Conservation (phyloP, 2,329 filamentous ascomycete species). For the Paracoccidioides lutzii region DNA sequence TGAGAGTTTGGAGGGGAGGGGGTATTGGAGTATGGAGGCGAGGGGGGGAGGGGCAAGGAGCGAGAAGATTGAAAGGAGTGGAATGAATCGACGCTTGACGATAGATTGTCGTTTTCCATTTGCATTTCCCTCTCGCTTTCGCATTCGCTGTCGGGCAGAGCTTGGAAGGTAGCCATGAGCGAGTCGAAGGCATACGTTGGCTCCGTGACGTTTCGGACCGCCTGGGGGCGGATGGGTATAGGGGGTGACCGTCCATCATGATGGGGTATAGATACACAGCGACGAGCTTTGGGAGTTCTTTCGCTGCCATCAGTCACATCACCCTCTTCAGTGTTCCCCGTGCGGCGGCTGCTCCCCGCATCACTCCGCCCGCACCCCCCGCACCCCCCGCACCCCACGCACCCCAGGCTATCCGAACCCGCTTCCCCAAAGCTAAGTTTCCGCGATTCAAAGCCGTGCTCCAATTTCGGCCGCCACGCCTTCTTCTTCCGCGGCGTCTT, state of each 20-base stretch:
- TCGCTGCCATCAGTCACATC: conserved; percentile 1
- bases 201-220: conserved; percentile 17
- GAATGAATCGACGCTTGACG: conserved; percentile 32
- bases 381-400: too few relatives aligned
- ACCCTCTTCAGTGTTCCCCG: background rate
- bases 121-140: conserved; percentile 4
- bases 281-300: background rate
- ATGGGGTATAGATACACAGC: background rate
- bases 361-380: conserved; percentile 25
- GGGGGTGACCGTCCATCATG: conserved; percentile 2
- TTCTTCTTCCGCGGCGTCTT: conserved; percentile 52
- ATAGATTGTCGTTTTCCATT: conserved; percentile 15
- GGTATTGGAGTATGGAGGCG: conserved; percentile 10
- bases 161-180: conserved; percentile 28
- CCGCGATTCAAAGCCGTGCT: conserved; percentile 2
- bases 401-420: background rate
- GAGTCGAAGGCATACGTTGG: conserved; percentile 23
- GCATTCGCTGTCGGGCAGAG: conserved; percentile 16
- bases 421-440: conserved; percentile 6
- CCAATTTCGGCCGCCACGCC: conserved; percentile 51
- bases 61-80: conserved; percentile 23
- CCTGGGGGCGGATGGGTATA: conserved; percentile 7
- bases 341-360: background rate
- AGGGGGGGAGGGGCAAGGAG: conserved; percentile 10
- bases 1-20: conserved; percentile 13